Percentiles rank a stretch among this genome's conserved stretches.
Conservation (phyloP, 1,284 basidiomycete genomes). For the Thecaphora thlaspeos region DNA sequence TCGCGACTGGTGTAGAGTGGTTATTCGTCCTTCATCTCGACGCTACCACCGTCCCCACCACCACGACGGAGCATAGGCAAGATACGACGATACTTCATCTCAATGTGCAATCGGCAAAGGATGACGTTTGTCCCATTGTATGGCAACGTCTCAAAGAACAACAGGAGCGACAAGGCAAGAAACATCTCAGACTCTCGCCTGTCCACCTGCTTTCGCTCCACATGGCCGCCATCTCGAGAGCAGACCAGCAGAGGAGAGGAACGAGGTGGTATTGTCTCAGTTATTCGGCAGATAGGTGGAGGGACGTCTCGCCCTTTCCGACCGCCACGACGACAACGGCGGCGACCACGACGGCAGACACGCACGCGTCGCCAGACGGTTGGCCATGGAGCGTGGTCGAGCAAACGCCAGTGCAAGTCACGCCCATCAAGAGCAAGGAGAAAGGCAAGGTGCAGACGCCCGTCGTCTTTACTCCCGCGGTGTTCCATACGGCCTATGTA, state of each 20-base stretch:
- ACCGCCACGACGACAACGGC: too few species aligned
- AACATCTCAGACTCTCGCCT: background rate
- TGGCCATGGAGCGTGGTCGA: background rate
- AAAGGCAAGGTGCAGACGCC: background rate
- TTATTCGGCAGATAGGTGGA: background rate
- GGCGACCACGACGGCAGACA: too few species aligned
- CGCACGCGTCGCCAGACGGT: too few species aligned
- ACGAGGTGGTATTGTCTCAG: background rate
- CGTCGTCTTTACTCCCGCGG: background rate
- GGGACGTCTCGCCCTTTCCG: background rate
- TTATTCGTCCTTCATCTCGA: background rate
- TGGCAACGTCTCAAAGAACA: background rate
- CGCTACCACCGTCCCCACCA: too few species aligned
- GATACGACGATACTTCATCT: background rate
- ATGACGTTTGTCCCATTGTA: background rate
- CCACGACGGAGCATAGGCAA: background rate
- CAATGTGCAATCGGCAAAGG: background rate
- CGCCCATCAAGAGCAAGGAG: background rate
- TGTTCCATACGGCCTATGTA: background rate
- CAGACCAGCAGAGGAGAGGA: background rate
- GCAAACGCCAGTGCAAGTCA: background rate
- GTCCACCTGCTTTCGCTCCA: background rate
- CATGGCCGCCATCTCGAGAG: background rate
- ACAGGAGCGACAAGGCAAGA: background rate
- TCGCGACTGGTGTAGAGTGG: slow-evolving; percentile 19